Evolutionary conservation across 1,139 yeast genomes (phyloP), one percentile per base, ranked within the genome.

Genomic region (Saccharomyces hybrid): DNA sequence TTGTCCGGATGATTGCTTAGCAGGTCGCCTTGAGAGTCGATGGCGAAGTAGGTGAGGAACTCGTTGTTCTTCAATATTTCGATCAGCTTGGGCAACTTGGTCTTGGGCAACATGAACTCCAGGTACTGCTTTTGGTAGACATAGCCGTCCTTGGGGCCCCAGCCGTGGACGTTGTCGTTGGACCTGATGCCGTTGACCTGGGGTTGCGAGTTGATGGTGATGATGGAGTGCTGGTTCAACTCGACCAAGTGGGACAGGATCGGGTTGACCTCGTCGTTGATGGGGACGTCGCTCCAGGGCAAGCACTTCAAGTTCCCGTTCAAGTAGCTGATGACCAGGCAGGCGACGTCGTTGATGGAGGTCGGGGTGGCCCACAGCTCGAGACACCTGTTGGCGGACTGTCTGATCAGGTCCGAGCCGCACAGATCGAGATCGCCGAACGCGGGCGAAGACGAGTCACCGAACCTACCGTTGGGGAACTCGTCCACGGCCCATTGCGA

Each of bases 221-320:
- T 74, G 59, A 86, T 79, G 1, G 91, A 90, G 34, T 79, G 76
- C 56, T 74, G 62, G 71, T 90, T 90, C 59, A 91, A 75, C 24
- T 75, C 71, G 49, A 87, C 73, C 63, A 93, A 78, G 55, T 81
- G 77, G 9, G 76, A 72, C 57, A 81, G 78, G 64, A 91, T 86
- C 3, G 82, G 71, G 32, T 80, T 78, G 19, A 91, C 83, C 72
- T 93, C 99, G 46, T 78, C 78, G 46, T 90, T 85, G 61, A 91
- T 79, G 16, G 96, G 87, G 14, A 91, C 86, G 71, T 93, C 99
- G 19, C 95, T 86, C 99, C 99, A 93, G 27, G 99, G 99, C 64
- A 93, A 78, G 27, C 95, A 83, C 55, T 78, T 76, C 60, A 89
- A 71, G 53, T 82, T 79, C 34, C 96, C 95, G 27, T 79, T 73